Evolutionary conservation across 2,329 filamentous ascomycete genomes (phyloP), one percentile per base, ranked within the genome.

Genomic region (Alternaria sp.): DNA sequence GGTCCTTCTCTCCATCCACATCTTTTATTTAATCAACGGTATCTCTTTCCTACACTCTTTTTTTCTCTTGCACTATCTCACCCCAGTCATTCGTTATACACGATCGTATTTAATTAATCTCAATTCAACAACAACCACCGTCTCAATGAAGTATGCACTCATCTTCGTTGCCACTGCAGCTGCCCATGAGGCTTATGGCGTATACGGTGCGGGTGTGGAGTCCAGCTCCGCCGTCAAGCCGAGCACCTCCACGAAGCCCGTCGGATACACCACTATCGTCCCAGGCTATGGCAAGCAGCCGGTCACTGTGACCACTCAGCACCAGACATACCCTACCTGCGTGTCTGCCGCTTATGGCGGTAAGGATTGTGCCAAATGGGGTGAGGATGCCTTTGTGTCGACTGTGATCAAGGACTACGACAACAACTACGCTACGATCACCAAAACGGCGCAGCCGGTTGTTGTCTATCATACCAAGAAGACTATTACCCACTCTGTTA

Each of bases 291-390:
- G 63, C 33, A 63, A 73, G 59, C 36, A 54, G 2, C 70, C 72
- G 0, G 62, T 72, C 40, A 75, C 72, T 29, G 67, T 76, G 52
- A 76, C 73, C 41, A 54, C 61, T 5, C 72, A 73, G 60, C 64
- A 75, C 59, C 73, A 75, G 62, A 31, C 70, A 1, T 64, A 75
- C 59, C 69, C 72, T 1, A 74, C 72, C 28, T 75, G 70, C 51
- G 62, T 63, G 9, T 68, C 68, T 34, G 59, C 62, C 39, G 55
- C 54, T 29, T 65, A 66, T n/a, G 62, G 55, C 23, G 57, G 36
- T 29, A 62, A 62, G 45, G 51, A 48, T 39, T 69, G 65, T 54
- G 59, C 61, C 54, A 58, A 66, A 50, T 71, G 65, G 62, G 65
- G 55, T 10, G 57, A 69, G 17, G 70, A 72, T 50, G 63, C 58